Evolutionary conservation across 495 filamentous ascomycete species (phyloP), one percentile per base, ranked within the genome.

Genomic region (Ascobolus immersus): DNA sequence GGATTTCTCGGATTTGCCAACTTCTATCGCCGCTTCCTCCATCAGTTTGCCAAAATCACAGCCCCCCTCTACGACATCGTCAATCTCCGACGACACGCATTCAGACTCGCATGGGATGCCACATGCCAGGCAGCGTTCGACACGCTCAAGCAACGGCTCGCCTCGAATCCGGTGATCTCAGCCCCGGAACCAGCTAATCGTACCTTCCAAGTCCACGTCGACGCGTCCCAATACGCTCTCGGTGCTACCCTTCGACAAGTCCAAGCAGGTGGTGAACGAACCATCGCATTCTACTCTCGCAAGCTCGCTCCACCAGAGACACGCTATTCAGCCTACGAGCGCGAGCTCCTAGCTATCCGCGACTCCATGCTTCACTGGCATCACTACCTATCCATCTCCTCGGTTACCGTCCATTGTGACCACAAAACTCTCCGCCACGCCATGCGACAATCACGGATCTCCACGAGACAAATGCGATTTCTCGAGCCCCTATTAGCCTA

Each of bases 291-390:
- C 17, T 36, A 9, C 11, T 30, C n/a, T 10, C 4, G 22, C 1
- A 36, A 36, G 12, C 13, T 36, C 1, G 6, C 0, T 17, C 6
- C 13, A 0, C 1, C 34, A 1, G 22, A 31, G 8, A 19, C 14
- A 0, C 1, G 22, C 1, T 36, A 30, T 9, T 21, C 15, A 14
- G 21, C 25, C 1, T 36, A 36, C 21, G 25, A 36, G 11, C 9
- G 21, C 5, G 34, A 36, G 14, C 6, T 36, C 4, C 34, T 36
- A 2, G 34, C 34, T 5, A 21, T 36, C 7, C 4, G 12, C 5
- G 34, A 36, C 21, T 2, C 25, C 8, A 25, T 36, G 0, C 14
- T 17, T 7, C 25, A 36, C 9, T 36, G 34, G 34, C 6, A 18
- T 2, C 30, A 36, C 14, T 36, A 36, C 9, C 8, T 36, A 0